Evolutionary conservation across 129 eudicot species (phyloP), one percentile per base, ranked within the genome.

Genomic region (Flaveria linearis): DNA sequence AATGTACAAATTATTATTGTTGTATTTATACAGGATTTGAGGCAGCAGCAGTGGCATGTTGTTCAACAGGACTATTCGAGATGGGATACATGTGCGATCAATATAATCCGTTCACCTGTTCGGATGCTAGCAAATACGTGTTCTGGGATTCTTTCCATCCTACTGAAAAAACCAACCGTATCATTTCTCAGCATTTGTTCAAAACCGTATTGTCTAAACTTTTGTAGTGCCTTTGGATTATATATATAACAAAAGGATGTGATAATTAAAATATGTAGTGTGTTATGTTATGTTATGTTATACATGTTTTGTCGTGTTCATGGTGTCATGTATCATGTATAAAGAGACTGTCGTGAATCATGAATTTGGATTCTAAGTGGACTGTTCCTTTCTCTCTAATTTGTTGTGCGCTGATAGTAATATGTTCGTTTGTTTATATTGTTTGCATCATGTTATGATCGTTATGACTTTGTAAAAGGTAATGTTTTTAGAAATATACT

Each of bases 81-180:
- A 91, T 91, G 92, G 86, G 95, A 9, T 91, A 86, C 55, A 20
- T 81, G 80, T 91, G 97, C 18, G 84, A 88, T 57, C 70, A 74
- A 25, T 74, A 55, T 7, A 88, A 85, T 47, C 92, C 90, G 0
- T 80, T 88, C 18, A 91, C 97, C 0, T 91, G 97, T 65, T 81
- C 86, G 0, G 92, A 91, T 73, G 97, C 97, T 74, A 78, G 62
- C 17, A 85, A 72, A 68, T 91, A 85, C n/a, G 92, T 91, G 2
- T 91, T 91, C 7, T 91, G 97, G 97, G 97, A 91, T 70, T 88
- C 97, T 26, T 91, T 91, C 69, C 97, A 91, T 87, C 97, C 95
- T 1, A 68, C 95, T 2, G 87, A 91, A 75, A 84, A 85, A 47
- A 85, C 95, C 17, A 91, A 82, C 50, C 76, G 49, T 20, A 85